Base-by-base conservation (phyloP, 2,329 filamentous ascomycete species). In the Fusarium praegraminearum region DNA sequence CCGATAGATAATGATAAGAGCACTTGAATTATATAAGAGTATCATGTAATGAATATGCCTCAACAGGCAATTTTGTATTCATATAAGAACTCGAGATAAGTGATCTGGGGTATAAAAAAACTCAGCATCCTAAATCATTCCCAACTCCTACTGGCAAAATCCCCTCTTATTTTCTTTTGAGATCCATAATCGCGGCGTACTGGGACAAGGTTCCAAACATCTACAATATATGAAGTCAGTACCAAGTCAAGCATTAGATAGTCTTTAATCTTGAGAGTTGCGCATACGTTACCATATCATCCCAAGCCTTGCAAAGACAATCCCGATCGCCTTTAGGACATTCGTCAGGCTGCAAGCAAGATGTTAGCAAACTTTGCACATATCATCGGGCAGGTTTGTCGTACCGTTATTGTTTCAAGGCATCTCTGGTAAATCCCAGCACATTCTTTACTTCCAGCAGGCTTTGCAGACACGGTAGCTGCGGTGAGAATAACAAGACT, bases 141-240 rank as follows among this genome's bases (percentile, higher is more conserved):
- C 4, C 20, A 8, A 6, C 7, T 32, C 11, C 9, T 32, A 62
- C 18, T 52, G 20, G 13, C 62, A 64, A 16, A 36, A 64, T 1
- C 62, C 33, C 15, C 62, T 65, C 4, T 52, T 45, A 4, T 64
- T 64, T 22, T 65, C 62, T 5, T 64, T 64, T 18, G 62, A 24
- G 26, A 65, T 15, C 60, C 44, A 64, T 28, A 41, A 32, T 15
- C 62, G 52, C 1, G 62, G 38, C 7, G 28, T 47, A 8, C 45
- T 26, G 15, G 44, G 36, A 24, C 61, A 64, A 32, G 41, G 36
- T 1, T 18, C n/a, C 5, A 64, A 16, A 10, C 62, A 64, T 1
- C 62, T 64, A 6, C 9, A 22, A n/a, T 5, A n/a, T 1, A 1
- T 0, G 15, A 4, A 0, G 3, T 64, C 18, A 58, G 40, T 10